Conservation (phyloP, 176 grass and related monocot genomes). For the Poa annua region DNA sequence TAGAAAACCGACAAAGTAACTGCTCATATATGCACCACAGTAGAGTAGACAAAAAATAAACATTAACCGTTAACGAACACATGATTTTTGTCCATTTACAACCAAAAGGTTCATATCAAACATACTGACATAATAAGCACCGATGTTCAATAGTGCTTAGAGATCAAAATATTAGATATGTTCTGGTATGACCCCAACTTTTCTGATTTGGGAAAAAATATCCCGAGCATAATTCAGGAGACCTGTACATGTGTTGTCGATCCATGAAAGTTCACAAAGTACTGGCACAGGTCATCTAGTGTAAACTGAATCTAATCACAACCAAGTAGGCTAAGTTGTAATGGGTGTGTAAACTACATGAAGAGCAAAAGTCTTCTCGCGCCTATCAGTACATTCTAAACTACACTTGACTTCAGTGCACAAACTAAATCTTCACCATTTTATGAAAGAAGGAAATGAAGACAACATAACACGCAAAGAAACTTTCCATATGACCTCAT, state of each 20-base stretch:
- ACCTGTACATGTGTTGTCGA: too few relatives aligned
- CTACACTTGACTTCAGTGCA: neutral
- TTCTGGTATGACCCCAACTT: neutral
- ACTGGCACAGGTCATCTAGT: neutral
- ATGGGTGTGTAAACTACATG: slow-evolving; percentile 5
- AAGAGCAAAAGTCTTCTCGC: neutral
- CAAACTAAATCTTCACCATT: neutral
- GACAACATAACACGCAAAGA: neutral
- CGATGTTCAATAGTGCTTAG: neutral
- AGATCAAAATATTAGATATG: neutral
- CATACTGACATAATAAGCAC: too few relatives aligned
- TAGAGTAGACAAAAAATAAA: neutral
- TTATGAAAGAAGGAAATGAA: neutral
- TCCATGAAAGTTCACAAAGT: neutral
- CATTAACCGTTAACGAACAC: neutral
- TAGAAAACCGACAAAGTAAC: neutral
- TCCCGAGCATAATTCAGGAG: neutral
- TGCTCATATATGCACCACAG: neutral
- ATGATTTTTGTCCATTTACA: too few relatives aligned
- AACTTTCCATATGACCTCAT: neutral
- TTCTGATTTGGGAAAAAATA: neutral
- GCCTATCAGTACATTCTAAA: neutral
- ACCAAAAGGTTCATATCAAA: too few relatives aligned
- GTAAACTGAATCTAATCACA: slow-evolving; percentile 11
- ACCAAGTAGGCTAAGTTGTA: neutral